phyloP scores from a whole-genome alignment of 2,329 filamentous ascomycete genomes.

The Exophiala aquamarina region DNA sequence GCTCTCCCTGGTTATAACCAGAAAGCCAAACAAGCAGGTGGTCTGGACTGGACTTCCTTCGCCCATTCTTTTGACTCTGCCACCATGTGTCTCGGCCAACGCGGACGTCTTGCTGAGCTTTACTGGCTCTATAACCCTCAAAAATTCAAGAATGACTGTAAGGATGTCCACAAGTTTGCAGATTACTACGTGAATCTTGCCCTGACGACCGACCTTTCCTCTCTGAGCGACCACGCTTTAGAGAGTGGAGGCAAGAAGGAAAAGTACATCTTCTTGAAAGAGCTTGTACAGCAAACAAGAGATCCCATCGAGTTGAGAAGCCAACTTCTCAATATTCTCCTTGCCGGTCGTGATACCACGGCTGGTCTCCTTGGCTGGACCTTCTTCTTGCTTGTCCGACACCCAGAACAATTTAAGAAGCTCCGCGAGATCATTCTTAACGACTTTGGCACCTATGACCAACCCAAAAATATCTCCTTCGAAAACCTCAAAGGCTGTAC shows the following conservation, averaged over 20 bases:
- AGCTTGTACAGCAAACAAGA: constrained; percentile 45
- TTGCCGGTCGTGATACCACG: constrained; percentile 57
- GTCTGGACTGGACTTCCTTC: constrained; percentile 54
- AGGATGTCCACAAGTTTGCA: constrained; percentile 2
- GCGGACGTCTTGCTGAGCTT: constrained; percentile 32
- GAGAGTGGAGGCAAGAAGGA: constrained; percentile 31
- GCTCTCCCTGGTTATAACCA: constrained; percentile 68
- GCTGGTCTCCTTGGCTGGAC: constrained; percentile 46
- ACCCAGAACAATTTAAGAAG: constrained; percentile 37
- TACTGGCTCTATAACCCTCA: constrained; percentile 40
- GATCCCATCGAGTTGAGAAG: constrained; percentile 44
- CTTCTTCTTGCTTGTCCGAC: constrained; percentile 48
- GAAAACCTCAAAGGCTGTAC: constrained; percentile 41
- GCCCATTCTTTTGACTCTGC: constrained; percentile 35
- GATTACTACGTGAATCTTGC: constrained; percentile 3
- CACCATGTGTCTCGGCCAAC: constrained; percentile 27
- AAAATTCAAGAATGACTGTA: constrained; percentile 38
- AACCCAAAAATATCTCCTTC: constrained; percentile 43
- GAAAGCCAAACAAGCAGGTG: constrained; percentile 64
- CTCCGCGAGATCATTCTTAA: constrained; percentile 37
- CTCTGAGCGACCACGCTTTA: constrained; percentile 22
- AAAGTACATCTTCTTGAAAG: constrained; percentile 52
- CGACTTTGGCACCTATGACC: constrained; percentile 43
- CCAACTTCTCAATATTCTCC: constrained; percentile 52
- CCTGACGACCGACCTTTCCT: not conserved